Evolutionary conservation across 1,284 basidiomycete genomes (phyloP), one percentile per base, ranked within the genome.

Genomic region (Dichomitus squalens): DNA sequence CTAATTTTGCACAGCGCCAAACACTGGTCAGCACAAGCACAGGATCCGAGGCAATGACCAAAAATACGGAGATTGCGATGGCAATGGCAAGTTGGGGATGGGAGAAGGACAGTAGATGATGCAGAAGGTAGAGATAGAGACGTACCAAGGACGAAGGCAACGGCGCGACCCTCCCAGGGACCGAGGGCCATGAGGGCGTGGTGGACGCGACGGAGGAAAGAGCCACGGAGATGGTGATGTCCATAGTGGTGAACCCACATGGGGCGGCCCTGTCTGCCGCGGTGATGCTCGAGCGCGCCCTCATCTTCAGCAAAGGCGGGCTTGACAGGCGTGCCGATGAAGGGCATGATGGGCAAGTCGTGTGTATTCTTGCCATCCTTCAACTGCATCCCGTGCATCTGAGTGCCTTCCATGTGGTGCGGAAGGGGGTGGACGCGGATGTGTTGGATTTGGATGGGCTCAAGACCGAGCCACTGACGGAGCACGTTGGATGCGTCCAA

Each of bases 121-220:
- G 25, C 43, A 11, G 25, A 57, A 53, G n/a, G n/a, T 7, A 34
- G 25, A 18, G 23, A 25, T 58, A 39, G 49, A 35, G 51, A 72
- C 84, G 64, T 61, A 90, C 90, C 90, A 18, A 92, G 79, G 56
- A 92, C 88, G 59, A 92, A 92, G 5, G 90, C 86, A 16, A 92
- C 84, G 12, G 84, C 83, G 51, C 88, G 80, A 50, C 88, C 88
- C 72, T 92, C 90, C 88, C 90, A 92, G 21, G 83, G 83, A n/a
- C 89, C 87, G 14, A 92, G 80, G 4, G 81, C 72, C 76, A 84
- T 82, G 54, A 92, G 73, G 1, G 88, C 85, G 55, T 75, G 73
- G 66, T 86, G 82, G 57, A 92, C 73, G 48, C 90, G 85, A 46
- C 70, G 73, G 51, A 80, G 60, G 78, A 89, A 88, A 29, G 79